Evolutionary conservation across 2,329 filamentous ascomycete genomes (phyloP).

Genomic region (Aureobasidium melanogenum): DNA sequence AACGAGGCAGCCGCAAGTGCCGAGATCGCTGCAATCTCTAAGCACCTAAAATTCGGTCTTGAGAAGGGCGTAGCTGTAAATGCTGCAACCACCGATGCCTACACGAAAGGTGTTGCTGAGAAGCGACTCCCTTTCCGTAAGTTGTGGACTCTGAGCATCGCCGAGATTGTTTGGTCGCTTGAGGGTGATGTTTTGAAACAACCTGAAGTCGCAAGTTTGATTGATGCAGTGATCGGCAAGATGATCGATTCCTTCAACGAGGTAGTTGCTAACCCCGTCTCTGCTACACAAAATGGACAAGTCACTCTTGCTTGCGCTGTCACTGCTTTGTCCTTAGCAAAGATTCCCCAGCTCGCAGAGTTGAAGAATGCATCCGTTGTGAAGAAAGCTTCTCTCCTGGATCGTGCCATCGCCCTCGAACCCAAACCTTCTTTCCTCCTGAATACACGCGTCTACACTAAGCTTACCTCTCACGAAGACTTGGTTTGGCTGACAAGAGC

Average conservation of each 20-base stretch:
- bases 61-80: conserved; percentile 53
- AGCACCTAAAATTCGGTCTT: conserved; percentile 56
- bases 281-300: conserved; percentile 74
- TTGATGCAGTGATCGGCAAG: conserved; percentile 43
- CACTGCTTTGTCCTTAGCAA: conserved; percentile 50
- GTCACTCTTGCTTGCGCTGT: conserved; percentile 70
- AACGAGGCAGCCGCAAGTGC: conserved; percentile 75
- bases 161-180: conserved; percentile 58
- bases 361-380: conserved; percentile 48
- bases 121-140: conserved; percentile 73
- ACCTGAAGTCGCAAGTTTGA: conserved; percentile 37
- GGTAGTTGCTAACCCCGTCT: conserved; percentile 64
- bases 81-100: conserved; percentile 58
- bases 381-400: conserved; percentile 54
- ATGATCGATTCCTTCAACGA: conserved; percentile 68
- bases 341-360: conserved; percentile 45
- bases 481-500: conserved; percentile 67
- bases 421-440: conserved; percentile 83
- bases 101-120: conserved; percentile 74
- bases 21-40: conserved; percentile 63
- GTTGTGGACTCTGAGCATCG: conserved; percentile 69
- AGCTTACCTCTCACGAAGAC: conserved; percentile 66
- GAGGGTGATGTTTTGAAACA: conserved; percentile 40
- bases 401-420: conserved; percentile 59
- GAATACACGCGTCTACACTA: conserved; percentile 76